Evolutionary conservation across 2,329 filamentous ascomycete genomes (phyloP).

Genomic region (Penicillium sp.): DNA sequence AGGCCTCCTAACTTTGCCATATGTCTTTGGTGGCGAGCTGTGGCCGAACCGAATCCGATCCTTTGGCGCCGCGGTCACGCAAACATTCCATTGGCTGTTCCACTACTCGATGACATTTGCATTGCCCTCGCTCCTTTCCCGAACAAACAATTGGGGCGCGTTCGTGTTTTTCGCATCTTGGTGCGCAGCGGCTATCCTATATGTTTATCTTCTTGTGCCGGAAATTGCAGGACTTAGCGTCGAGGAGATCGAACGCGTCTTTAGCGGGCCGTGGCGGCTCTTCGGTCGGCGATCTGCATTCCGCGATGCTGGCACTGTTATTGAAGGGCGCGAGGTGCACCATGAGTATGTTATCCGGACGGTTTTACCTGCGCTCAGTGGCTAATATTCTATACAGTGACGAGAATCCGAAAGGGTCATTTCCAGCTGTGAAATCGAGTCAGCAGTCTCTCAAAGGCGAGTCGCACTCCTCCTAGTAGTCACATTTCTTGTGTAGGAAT

Average conservation of each 20-base stretch:
- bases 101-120: constrained; percentile 42
- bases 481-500: too few species aligned
- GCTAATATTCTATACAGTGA: not conserved
- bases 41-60: constrained; percentile 50
- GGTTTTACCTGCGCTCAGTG: not conserved
- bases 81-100: constrained; percentile 48
- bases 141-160: constrained; percentile 35
- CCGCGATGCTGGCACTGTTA: not conserved
- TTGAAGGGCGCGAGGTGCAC: not conserved
- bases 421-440: too few species aligned
- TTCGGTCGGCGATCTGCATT: not conserved
- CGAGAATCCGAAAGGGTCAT: too few species aligned
- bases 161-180: constrained; percentile 44
- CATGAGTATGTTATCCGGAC: not conserved
- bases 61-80: constrained; percentile 42
- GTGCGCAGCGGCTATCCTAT: constrained; percentile 39
- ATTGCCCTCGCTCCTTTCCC: constrained; percentile 33
- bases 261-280: constrained; percentile 27
- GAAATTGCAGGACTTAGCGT: constrained; percentile 33
- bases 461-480: too few species aligned
- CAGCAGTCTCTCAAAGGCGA: too few species aligned
- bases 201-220: constrained; percentile 41
- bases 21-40: constrained; percentile 47
- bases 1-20: constrained; percentile 41
- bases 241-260: constrained; percentile 42